phyloP scores from a whole-genome alignment of 2,329 filamentous ascomycete genomes.

The Xylaria digitata region DNA sequence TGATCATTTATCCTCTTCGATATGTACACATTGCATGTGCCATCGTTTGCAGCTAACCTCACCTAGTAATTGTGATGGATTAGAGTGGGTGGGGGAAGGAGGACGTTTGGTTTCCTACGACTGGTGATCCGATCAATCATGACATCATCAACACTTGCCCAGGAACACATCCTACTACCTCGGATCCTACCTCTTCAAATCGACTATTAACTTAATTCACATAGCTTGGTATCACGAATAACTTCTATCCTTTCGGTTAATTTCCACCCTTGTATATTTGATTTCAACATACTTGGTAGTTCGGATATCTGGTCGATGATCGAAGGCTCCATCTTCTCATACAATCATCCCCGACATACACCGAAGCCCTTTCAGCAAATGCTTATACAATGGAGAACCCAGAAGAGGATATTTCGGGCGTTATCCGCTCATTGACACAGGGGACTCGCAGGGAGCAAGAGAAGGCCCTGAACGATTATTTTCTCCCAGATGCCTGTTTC shows the following conservation, averaged over 20 bases:
- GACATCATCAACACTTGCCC: too few relatives aligned
- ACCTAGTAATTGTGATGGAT: too few relatives aligned
- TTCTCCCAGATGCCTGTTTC: conserved; percentile 77
- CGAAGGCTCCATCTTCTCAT: neutral
- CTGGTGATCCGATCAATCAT: too few relatives aligned
- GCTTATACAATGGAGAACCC: conserved; percentile 42
- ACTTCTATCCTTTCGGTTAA: neutral
- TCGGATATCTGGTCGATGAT: neutral
- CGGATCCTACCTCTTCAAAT: neutral
- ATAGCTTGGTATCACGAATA: neutral
- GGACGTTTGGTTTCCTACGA: too few relatives aligned
- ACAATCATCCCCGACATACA: neutral
- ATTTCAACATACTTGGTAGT: too few relatives aligned
- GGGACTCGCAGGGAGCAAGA: conserved; percentile 74
- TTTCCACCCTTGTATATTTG: neutral
- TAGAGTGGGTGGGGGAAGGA: too few relatives aligned
- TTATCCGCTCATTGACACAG: conserved; percentile 77
- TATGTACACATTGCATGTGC: too few relatives aligned
- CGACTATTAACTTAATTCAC: neutral
- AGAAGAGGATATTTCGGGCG: conserved; percentile 69
- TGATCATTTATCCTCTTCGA: too few relatives aligned
- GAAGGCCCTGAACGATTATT: conserved; percentile 75
- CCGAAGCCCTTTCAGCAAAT: neutral
- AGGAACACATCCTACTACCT: neutral
- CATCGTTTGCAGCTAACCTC: too few relatives aligned